These are phyloP conservation scores for Laguncularia racemosa DNA, from an alignment of 345 rosid genomes.

Conservation along the genomic window DNA sequence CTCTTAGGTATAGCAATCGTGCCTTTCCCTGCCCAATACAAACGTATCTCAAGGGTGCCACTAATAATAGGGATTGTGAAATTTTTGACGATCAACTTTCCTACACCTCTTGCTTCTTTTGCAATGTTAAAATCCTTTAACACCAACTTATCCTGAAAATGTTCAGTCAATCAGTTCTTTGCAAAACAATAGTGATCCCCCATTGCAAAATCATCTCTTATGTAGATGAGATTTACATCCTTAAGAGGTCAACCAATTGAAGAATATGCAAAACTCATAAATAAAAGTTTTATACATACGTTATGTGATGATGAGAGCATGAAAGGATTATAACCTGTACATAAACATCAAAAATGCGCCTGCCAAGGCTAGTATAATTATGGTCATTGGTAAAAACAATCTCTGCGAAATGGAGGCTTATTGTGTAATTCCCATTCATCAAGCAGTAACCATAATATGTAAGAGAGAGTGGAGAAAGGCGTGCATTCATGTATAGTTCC, in stretches of 20 bases:
- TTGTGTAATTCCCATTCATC: conserved; percentile 44
- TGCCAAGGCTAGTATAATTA: conserved; percentile 39
- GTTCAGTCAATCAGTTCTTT: background rate
- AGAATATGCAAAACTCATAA: background rate
- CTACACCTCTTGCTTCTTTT: conserved; percentile 40
- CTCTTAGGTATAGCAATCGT: conserved; percentile 37
- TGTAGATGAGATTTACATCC: too few relatives aligned
- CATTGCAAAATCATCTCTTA: background rate
- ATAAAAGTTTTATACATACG: background rate
- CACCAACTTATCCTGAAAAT: conserved; percentile 34
- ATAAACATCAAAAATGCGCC: conserved; percentile 54
- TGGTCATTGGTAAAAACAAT: conserved; percentile 41
- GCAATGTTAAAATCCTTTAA: conserved; percentile 44
- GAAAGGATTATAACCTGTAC: conserved; percentile 35
- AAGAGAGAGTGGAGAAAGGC: conserved; percentile 54
- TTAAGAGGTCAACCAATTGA: conserved; percentile 1
- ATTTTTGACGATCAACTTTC: conserved; percentile 19
- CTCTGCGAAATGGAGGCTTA: conserved; percentile 54
- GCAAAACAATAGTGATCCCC: background rate
- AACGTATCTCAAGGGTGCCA: conserved; percentile 37
- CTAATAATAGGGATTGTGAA: conserved; percentile 22
- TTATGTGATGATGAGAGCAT: background rate
- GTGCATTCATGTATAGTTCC: conserved; percentile 35
- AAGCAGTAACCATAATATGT: conserved; percentile 66
- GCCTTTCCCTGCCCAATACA: conserved; percentile 57